Conservation (phyloP, 345 rosid species). For the Balakata baccata region DNA sequence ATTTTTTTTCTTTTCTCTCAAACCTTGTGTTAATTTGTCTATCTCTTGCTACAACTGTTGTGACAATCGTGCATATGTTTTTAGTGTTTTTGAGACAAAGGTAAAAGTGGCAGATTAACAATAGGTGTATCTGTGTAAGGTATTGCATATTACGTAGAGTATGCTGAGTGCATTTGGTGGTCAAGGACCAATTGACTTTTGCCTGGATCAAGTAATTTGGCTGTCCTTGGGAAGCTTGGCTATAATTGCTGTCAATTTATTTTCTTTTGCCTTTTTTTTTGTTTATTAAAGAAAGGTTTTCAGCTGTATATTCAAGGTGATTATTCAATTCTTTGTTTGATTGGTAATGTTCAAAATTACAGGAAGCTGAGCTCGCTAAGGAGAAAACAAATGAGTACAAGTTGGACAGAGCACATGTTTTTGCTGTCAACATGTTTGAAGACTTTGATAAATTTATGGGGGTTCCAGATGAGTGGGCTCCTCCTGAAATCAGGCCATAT, state of each 20-base stretch:
- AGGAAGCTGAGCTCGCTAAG: slow-evolving; percentile 95
- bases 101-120: not conserved
- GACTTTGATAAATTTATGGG: slow-evolving; percentile 77
- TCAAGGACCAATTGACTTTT: not conserved
- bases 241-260: no score
- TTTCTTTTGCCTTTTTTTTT: no score
- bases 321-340: not conserved
- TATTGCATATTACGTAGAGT: not conserved
- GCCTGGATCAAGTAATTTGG: not conserved
- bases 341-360: slow-evolving; percentile 15
- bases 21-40: not conserved
- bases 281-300: not conserved
- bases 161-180: not conserved
- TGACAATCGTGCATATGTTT: not conserved
- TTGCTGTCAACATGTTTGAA: slow-evolving; percentile 74
- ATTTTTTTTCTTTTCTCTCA: not conserved
- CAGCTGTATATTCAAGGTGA: not conserved
- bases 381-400: slow-evolving; percentile 74
- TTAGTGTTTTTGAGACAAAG: not conserved
- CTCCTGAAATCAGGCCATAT: slow-evolving; percentile 73
- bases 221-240: not conserved
- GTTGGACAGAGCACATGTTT: slow-evolving; percentile 68
- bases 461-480: slow-evolving; percentile 88
- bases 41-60: not conserved
- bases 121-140: not conserved